phyloP scores from a whole-genome alignment of 192 early-diverging fungal species.

The Mortierella antarctica region DNA sequence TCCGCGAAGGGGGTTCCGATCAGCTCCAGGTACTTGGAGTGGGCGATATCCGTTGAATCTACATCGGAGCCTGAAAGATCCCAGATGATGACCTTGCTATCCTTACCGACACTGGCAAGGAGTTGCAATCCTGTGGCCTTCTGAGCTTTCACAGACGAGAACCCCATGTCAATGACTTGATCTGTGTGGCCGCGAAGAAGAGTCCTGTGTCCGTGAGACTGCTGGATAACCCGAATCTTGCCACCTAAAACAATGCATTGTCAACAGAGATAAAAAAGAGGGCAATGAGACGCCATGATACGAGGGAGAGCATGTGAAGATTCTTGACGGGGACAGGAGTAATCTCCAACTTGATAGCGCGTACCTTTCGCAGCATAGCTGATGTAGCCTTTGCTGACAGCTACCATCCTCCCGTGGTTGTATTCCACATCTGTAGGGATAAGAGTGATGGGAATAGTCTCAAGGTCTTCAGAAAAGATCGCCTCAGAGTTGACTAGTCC shows the following conservation, averaged over 20 bases:
- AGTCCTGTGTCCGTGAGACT: conserved; percentile 47
- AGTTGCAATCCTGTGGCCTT: conserved; percentile 16
- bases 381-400: conserved; percentile 57
- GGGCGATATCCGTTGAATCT: conserved; percentile 44
- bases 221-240: conserved; percentile 53
- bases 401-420: conserved; percentile 53
- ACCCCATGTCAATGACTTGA: conserved; percentile 52
- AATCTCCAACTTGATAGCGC: neutral
- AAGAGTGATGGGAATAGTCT: conserved; percentile 55
- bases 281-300: neutral
- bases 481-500: conserved; percentile 51
- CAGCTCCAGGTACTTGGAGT: conserved; percentile 50
- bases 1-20: conserved; percentile 24
- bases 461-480: conserved; percentile 51
- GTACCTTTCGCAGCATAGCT: conserved; percentile 62
- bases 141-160: conserved; percentile 14
- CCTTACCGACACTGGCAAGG: conserved; percentile 40
- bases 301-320: neutral
- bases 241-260: conserved; percentile 23
- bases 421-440: conserved; percentile 58
- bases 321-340: neutral
- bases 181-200: conserved; percentile 54
- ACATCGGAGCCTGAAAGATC: conserved; percentile 39
- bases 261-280: neutral
- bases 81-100: conserved; percentile 48